phyloP scores from a whole-genome alignment of 352 stramenopile genomes.

The Elongisporangium senticosum region DNA sequence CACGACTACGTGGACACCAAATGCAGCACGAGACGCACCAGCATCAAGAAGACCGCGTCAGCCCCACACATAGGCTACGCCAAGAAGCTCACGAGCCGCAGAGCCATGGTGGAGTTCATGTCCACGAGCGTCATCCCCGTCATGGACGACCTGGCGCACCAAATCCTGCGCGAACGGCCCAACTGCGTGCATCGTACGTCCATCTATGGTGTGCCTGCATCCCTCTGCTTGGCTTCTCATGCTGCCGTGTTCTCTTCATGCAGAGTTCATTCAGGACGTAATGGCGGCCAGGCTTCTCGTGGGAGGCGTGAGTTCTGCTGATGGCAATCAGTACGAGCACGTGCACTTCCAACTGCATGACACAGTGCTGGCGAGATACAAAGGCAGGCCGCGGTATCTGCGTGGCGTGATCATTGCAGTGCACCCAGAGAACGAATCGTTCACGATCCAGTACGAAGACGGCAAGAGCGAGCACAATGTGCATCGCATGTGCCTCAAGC shows the following conservation, averaged over 20 bases:
- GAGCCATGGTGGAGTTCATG: slow-evolving; percentile 83
- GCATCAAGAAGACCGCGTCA: neutral
- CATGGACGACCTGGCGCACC: slow-evolving; percentile 78
- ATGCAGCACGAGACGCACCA: slow-evolving; percentile 21
- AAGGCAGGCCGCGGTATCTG: slow-evolving; percentile 57
- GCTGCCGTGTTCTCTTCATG: neutral
- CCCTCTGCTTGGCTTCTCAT: slow-evolving; percentile 1
- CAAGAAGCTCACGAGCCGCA: slow-evolving; percentile 63
- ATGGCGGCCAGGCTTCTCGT: slow-evolving; percentile 48
- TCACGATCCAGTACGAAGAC: slow-evolving; percentile 67
- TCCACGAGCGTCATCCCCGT: slow-evolving; percentile 76
- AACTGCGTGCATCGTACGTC: slow-evolving; percentile 49
- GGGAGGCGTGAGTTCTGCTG: slow-evolving; percentile 16
- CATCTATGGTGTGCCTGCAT: neutral
- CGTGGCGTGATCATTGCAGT: slow-evolving; percentile 43
- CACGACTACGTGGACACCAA: slow-evolving; percentile 60
- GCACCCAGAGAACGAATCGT: slow-evolving; percentile 27
- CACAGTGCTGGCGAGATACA: slow-evolving; percentile 59
- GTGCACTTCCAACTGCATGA: slow-evolving; percentile 34
- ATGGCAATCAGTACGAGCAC: slow-evolving; percentile 33
- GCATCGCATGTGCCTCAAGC: slow-evolving; percentile 61
- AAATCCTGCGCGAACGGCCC: slow-evolving; percentile 71
- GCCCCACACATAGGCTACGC: slow-evolving; percentile 33
- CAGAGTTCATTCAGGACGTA: slow-evolving; percentile 63
- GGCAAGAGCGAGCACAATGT: slow-evolving; percentile 63